Conservation (phyloP, 2,329 filamentous ascomycete species). For the Cordyceps farinosa region DNA sequence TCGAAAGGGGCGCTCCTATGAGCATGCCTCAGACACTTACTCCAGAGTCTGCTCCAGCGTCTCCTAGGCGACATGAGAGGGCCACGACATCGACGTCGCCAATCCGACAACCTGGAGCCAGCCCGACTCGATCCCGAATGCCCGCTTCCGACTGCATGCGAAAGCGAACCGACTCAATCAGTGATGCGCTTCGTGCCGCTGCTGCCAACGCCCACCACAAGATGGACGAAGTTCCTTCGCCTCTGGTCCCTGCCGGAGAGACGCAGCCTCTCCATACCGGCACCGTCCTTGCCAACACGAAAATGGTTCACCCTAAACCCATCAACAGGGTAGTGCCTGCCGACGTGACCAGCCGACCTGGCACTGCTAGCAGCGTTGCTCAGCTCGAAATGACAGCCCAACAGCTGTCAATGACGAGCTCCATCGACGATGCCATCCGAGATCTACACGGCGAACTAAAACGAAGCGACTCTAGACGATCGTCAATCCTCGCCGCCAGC, state of each 20-base stretch:
- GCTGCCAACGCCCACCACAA: neutral
- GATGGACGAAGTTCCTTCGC: neutral
- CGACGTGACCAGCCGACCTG: slow-evolving; percentile 59
- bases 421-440: slow-evolving; percentile 74
- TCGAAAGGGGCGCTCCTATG: slow-evolving; percentile 7
- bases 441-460: slow-evolving; percentile 69
- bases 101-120: slow-evolving; percentile 1
- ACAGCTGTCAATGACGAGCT: slow-evolving; percentile 68
- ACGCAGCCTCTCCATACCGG: slow-evolving; percentile 31
- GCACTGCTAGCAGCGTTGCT: slow-evolving; percentile 65
- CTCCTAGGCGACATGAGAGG: neutral
- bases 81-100: slow-evolving; percentile 1
- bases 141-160: slow-evolving; percentile 6
- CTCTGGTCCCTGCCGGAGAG: slow-evolving; percentile 11
- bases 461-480: slow-evolving; percentile 63
- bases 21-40: slow-evolving; percentile 16
- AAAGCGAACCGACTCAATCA: slow-evolving; percentile 9
- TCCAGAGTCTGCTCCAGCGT: slow-evolving; percentile 13
- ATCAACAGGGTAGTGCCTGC: slow-evolving; percentile 45
- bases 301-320: slow-evolving; percentile 38
- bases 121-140: neutral
- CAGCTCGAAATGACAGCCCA: slow-evolving; percentile 74
- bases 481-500: slow-evolving; percentile 55
- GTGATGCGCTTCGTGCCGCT: slow-evolving; percentile 3
- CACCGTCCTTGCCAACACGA: slow-evolving; percentile 45